These are phyloP conservation scores for Mycena sanguinolenta DNA, from an alignment of 768 basidiomycete species.

Conservation along the genomic window DNA sequence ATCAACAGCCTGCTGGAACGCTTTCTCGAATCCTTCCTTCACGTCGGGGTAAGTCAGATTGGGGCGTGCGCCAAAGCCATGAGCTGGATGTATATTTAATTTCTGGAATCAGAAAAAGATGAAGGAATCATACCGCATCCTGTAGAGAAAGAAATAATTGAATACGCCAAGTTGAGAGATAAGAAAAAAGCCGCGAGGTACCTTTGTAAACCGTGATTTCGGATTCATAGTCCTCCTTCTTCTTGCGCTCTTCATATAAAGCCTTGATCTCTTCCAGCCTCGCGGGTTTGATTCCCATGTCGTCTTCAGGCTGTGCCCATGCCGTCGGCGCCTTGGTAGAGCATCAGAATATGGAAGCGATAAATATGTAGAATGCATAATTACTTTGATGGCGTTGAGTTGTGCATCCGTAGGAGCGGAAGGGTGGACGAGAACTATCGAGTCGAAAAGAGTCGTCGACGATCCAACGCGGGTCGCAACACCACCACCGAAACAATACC, in stretches of 20 bases:
- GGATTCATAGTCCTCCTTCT: conserved; percentile 53
- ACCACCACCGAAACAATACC: conserved; percentile 28
- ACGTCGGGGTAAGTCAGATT: conserved; percentile 54
- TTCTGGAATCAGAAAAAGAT: not conserved
- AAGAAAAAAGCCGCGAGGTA: conserved; percentile 30
- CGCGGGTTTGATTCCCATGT: conserved; percentile 20
- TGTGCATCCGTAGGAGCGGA: conserved; percentile 19
- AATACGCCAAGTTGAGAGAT: not conserved
- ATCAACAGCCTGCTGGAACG: conserved; percentile 55
- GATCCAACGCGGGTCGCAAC: conserved; percentile 15
- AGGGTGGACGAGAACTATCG: conserved; percentile 33
- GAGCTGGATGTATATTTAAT: conserved; percentile 36
- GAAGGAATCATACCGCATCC: conserved; percentile 21
- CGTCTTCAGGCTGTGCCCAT: conserved; percentile 26
- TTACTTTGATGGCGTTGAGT: conserved; percentile 32
- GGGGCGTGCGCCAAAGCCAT: conserved; percentile 62
- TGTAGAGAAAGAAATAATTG: not conserved
- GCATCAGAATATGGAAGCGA: not conserved
- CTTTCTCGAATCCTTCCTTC: conserved; percentile 57
- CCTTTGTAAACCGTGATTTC: conserved; percentile 63
- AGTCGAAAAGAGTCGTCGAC: conserved; percentile 21
- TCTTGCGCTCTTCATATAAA: conserved; percentile 51
- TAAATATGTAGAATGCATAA: not conserved
- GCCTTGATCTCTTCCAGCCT: conserved; percentile 47
- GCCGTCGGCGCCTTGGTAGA: conserved; percentile 27